phyloP scores from a whole-genome alignment of 2,329 filamentous ascomycete species.

The Helotiales sp. region DNA sequence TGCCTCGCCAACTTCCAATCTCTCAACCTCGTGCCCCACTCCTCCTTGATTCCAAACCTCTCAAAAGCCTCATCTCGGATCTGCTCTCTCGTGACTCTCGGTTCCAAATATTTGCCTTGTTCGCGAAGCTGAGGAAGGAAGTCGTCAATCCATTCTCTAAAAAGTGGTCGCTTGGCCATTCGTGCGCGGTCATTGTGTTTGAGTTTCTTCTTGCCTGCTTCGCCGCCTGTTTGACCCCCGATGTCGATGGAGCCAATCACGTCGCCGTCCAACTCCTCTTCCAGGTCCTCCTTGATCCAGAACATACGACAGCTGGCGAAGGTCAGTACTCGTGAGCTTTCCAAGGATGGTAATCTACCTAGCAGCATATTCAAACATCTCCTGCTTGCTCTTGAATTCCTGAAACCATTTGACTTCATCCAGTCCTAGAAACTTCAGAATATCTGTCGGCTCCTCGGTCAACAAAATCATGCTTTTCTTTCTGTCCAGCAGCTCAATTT shows the following conservation, averaged over 20 bases:
- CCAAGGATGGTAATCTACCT: background rate
- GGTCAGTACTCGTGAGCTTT: background rate
- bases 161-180: conserved; percentile 55
- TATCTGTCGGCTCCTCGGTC: conserved; percentile 52
- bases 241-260: conserved; percentile 15
- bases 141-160: conserved; percentile 59
- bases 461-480: conserved; percentile 58
- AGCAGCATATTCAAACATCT: conserved; percentile 63
- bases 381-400: conserved; percentile 54
- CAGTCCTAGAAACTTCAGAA: conserved; percentile 65
- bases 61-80: conserved; percentile 55
- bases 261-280: conserved; percentile 15
- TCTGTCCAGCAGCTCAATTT: conserved; percentile 62
- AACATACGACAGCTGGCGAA: conserved; percentile 56
- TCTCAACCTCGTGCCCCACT: conserved; percentile 45
- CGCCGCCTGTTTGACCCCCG: conserved; percentile 32
- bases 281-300: conserved; percentile 39
- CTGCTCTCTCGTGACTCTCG: conserved; percentile 39
- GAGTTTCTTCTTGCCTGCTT: conserved; percentile 38
- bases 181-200: conserved; percentile 58
- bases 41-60: conserved; percentile 46
- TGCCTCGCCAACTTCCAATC: conserved; percentile 45
- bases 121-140: conserved; percentile 57
- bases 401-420: conserved; percentile 48
- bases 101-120: conserved; percentile 35